These are phyloP conservation scores for Diplocarpon rosae DNA, from an alignment of 2,329 filamentous ascomycete species.

Conservation along the genomic window DNA sequence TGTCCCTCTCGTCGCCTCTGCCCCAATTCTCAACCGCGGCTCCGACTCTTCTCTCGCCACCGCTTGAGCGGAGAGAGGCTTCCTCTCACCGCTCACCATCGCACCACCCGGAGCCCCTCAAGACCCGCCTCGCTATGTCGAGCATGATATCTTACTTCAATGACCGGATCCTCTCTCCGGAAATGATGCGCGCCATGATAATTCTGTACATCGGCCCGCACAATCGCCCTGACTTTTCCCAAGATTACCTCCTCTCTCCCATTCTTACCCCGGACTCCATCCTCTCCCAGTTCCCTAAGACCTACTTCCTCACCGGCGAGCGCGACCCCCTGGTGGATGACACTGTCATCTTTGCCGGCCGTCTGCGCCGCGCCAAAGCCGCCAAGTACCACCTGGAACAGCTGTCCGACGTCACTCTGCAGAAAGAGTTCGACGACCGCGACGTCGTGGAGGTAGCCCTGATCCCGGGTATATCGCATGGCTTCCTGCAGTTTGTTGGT, in stretches of 20 bases:
- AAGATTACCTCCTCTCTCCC: conserved; percentile 83
- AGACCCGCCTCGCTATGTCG: conserved; percentile 82
- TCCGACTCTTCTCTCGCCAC: conserved; percentile 14
- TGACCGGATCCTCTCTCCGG: conserved; percentile 84
- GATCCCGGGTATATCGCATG: conserved; percentile 83
- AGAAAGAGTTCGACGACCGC: conserved; percentile 54
- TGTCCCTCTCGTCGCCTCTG: conserved; percentile 19
- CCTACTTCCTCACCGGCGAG: conserved; percentile 88
- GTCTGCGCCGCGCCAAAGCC: conserved; percentile 70
- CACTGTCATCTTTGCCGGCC: conserved; percentile 88
- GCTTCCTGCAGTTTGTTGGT: conserved; percentile 83
- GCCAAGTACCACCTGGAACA: conserved; percentile 38
- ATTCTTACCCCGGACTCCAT: conserved; percentile 79
- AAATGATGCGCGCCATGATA: conserved; percentile 99
- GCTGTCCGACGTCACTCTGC: conserved; percentile 41
- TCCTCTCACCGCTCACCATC: conserved; percentile 27
- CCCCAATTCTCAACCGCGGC: conserved; percentile 6
- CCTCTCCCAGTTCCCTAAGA: conserved; percentile 81
- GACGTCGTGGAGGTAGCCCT: conserved; percentile 73
- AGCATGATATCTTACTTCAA: conserved; percentile 99
- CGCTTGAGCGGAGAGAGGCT: conserved; percentile 1
- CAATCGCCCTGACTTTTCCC: conserved; percentile 82
- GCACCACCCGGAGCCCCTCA: conserved; percentile 48
- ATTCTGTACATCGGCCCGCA: conserved; percentile 93
- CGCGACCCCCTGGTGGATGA: conserved; percentile 93